These are phyloP conservation scores for Alternaria solani DNA, from an alignment of 2,329 filamentous ascomycete genomes.

Conservation along the genomic window DNA sequence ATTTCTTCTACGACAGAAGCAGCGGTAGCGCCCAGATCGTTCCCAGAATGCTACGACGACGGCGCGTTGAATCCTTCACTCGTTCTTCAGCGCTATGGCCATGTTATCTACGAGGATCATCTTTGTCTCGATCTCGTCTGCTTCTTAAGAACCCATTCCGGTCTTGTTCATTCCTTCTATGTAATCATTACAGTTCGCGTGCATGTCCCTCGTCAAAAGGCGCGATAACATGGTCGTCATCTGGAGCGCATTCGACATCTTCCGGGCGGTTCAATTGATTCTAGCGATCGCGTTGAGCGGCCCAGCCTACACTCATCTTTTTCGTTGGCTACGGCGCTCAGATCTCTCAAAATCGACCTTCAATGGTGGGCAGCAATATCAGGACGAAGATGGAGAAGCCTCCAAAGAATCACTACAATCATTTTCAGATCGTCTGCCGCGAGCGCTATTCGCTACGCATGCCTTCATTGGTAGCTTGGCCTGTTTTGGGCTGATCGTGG, in stretches of 20 bases:
- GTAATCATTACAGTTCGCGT: neutral
- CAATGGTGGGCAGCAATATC: neutral
- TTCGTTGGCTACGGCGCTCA: neutral
- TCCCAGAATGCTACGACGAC: neutral
- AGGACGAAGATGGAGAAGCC: neutral
- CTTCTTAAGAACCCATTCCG: neutral
- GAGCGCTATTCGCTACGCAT: neutral
- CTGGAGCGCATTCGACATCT: neutral
- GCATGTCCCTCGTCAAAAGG: neutral
- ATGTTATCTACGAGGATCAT: too few relatives aligned
- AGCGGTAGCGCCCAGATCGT: neutral
- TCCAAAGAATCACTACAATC: neutral
- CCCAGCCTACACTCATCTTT: neutral
- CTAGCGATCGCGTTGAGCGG: neutral
- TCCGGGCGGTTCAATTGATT: neutral
- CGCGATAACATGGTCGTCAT: neutral
- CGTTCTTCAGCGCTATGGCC: too few relatives aligned
- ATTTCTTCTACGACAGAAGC: too few relatives aligned
- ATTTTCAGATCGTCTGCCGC: neutral
- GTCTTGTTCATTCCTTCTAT: neutral
- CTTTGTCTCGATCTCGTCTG: neutral
- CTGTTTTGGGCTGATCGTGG: neutral
- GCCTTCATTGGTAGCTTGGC: neutral
- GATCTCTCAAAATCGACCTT: neutral
- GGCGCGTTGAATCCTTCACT: neutral